Percentiles rank a stretch among this genome's conserved stretches.
Evolutionary conservation across 768 basidiomycete species (phyloP).

Genomic region (Trametes punicea): DNA sequence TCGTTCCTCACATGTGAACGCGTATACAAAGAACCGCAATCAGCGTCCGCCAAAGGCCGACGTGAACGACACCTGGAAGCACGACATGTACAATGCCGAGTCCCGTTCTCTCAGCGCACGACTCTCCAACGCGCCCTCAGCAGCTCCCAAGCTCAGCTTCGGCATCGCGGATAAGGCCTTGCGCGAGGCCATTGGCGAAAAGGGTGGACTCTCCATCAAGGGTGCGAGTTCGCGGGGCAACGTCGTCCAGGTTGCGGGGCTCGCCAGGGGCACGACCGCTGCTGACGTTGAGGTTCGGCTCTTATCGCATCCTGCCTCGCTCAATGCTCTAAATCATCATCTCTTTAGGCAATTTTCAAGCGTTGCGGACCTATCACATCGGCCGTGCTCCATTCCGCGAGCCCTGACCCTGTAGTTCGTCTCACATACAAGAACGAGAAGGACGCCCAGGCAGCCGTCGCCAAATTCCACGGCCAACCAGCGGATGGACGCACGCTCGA

Average conservation of each 20-base stretch:
- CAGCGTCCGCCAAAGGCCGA: constrained; percentile 62
- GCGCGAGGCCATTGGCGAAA: constrained; percentile 49
- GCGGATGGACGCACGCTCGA: constrained; percentile 77
- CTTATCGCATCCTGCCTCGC: not conserved
- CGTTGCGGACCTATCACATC: constrained; percentile 67
- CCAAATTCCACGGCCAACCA: constrained; percentile 74
- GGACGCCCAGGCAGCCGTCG: constrained; percentile 63
- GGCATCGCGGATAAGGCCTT: constrained; percentile 59
- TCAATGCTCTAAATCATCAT: not conserved
- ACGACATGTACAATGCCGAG: constrained; percentile 52
- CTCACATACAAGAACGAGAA: constrained; percentile 66
- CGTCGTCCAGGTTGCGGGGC: constrained; percentile 70
- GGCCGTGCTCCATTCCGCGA: constrained; percentile 28
- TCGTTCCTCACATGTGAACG: not conserved
- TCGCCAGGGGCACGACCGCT: constrained; percentile 73
- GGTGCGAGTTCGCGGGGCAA: constrained; percentile 64
- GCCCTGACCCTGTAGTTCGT: constrained; percentile 53
- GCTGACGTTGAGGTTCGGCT: constrained; percentile 71
- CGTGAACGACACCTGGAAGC: constrained; percentile 63
- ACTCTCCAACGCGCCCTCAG: constrained; percentile 40
- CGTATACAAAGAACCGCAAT: constrained; percentile 34
- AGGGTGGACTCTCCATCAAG: constrained; percentile 55
- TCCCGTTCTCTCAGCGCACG: constrained; percentile 50
- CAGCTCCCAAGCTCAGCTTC: constrained; percentile 51
- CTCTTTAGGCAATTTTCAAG: constrained; percentile 73